phyloP scores from a whole-genome alignment of 768 basidiomycete species.

The Leccinum ochraceum region DNA sequence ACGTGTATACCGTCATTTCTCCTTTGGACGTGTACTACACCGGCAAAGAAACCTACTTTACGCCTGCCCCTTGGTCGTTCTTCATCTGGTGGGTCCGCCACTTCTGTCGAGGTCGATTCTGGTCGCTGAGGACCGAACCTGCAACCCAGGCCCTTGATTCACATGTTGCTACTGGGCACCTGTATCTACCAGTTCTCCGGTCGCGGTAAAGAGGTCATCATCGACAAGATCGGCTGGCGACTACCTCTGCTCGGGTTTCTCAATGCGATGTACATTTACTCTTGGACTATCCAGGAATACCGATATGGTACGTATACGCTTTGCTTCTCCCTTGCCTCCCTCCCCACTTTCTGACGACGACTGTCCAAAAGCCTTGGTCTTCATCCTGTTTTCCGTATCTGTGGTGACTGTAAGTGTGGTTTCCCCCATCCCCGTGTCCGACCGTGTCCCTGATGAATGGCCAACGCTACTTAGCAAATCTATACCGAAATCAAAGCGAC shows the following conservation, averaged over 20 bases:
- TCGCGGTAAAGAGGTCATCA: constrained; percentile 53
- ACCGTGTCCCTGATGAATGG: not conserved
- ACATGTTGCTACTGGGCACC: constrained; percentile 64
- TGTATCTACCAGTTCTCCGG: constrained; percentile 62
- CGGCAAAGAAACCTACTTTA: constrained; percentile 66
- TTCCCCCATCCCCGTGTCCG: too few species aligned
- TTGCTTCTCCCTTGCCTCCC: not conserved
- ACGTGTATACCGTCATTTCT: constrained; percentile 60
- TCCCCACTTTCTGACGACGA: constrained; percentile 17
- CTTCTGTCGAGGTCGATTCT: not conserved
- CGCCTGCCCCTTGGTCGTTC: constrained; percentile 63
- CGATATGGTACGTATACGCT: constrained; percentile 34
- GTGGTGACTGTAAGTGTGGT: constrained; percentile 45
- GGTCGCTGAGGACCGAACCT: not conserved
- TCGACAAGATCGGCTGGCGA: constrained; percentile 67
- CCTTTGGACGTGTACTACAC: constrained; percentile 48
- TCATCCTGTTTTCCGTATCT: constrained; percentile 47
- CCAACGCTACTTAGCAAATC: constrained; percentile 46
- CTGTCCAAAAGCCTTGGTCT: constrained; percentile 34
- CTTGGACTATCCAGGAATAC: constrained; percentile 57
- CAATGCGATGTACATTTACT: constrained; percentile 64
- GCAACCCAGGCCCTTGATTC: constrained; percentile 53
- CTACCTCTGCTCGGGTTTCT: constrained; percentile 63
- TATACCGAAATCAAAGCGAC: constrained; percentile 66
- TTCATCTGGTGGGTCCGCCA: constrained; percentile 51